Evolutionary conservation across 192 early-diverging fungal species (phyloP).

Genomic region (Gaertneriomyces semiglobifer): DNA sequence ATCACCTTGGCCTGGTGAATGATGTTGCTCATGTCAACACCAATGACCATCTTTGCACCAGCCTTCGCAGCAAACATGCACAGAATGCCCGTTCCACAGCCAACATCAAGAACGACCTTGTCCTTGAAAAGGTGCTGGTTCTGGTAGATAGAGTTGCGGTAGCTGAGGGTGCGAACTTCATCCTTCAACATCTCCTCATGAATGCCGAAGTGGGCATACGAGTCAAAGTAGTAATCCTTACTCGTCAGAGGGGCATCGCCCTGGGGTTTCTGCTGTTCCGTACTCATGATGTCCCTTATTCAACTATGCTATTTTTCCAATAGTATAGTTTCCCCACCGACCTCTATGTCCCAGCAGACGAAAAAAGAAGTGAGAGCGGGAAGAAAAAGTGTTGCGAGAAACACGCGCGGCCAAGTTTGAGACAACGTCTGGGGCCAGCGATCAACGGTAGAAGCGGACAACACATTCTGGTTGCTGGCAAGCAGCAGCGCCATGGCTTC

Average conservation of each 20-base stretch:
- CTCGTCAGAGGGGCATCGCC: slow-evolving; percentile 25
- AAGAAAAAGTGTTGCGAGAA: not conserved
- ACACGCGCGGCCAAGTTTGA: not conserved
- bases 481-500: not conserved
- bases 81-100: slow-evolving; percentile 97
- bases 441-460: not conserved
- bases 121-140: slow-evolving; percentile 95
- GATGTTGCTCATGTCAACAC: slow-evolving; percentile 97
- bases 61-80: slow-evolving; percentile 99
- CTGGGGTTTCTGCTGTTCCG: not conserved
- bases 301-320: not conserved
- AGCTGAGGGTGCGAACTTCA: slow-evolving; percentile 87
- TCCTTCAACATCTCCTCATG: slow-evolving; percentile 99
- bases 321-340: no score
- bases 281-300: not conserved
- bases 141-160: slow-evolving; percentile 91
- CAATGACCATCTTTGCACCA: slow-evolving; percentile 89
- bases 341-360: not conserved
- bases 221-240: slow-evolving; percentile 93
- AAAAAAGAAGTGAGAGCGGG: not conserved
- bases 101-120: slow-evolving; percentile 98
- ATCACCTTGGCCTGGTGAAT: slow-evolving; percentile 93
- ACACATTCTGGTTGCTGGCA: not conserved
- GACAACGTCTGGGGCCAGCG: not conserved
- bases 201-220: slow-evolving; percentile 93